Evolutionary conservation across 768 basidiomycete species (phyloP).

Genomic region (Lanmaoa rubissima): DNA sequence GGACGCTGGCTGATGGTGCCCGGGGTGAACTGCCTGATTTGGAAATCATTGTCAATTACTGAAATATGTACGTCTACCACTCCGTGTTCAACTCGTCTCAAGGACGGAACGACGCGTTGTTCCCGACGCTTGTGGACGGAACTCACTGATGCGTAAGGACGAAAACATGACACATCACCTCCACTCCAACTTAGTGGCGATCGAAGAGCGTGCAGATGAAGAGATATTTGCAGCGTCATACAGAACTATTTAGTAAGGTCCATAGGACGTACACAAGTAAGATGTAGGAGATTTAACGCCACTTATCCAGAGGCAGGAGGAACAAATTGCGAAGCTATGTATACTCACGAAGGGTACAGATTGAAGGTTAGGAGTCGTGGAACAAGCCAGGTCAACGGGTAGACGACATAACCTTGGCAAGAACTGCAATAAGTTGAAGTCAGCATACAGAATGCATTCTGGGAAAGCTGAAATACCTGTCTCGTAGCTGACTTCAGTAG

Average conservation of each 20-base stretch:
- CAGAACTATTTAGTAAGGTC: conserved; percentile 8
- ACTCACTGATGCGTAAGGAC: background rate
- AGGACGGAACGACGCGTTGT: background rate
- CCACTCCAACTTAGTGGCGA: background rate
- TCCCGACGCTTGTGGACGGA: background rate
- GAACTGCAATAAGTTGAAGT: conserved; percentile 12
- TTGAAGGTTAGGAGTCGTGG: background rate
- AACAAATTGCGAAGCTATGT: conserved; percentile 1
- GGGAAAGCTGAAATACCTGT: conserved; percentile 46
- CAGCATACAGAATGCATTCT: background rate
- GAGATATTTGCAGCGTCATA: conserved; percentile 7
- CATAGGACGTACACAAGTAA: conserved; percentile 1
- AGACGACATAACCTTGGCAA: conserved; percentile 6
- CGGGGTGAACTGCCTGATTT: conserved; percentile 25
- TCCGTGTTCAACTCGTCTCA: background rate
- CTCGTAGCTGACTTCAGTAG: conserved; percentile 66
- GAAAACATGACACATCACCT: background rate
- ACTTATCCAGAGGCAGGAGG: background rate
- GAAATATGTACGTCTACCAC: background rate
- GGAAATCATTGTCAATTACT: conserved; percentile 21
- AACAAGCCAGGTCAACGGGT: conserved; percentile 16
- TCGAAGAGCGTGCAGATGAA: background rate
- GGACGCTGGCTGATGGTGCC: conserved; percentile 15
- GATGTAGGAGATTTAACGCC: background rate
- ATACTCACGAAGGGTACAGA: conserved; percentile 16